A percentile compares a stretch with the other conserved stretches of the same genome.
These are phyloP conservation scores for Dothiorella sarmentorum DNA, from an alignment of 2,329 filamentous ascomycete species.

Conservation along the genomic window DNA sequence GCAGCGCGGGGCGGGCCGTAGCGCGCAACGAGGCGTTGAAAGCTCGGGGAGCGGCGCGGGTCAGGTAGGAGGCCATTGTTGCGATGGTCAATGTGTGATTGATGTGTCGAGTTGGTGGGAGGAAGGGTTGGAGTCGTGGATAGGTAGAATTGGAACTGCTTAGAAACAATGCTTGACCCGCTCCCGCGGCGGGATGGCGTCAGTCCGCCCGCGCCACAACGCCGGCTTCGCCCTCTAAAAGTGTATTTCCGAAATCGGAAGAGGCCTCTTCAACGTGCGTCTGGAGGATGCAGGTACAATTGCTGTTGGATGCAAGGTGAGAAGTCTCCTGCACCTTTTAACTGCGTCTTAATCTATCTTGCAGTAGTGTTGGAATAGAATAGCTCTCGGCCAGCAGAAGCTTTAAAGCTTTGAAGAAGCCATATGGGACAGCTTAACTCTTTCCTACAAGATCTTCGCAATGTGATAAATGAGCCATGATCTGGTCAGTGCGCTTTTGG, in stretches of 20 bases:
- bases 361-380: neutral
- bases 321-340: neutral
- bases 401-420: too few relatives aligned
- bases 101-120: neutral
- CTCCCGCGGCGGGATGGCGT: conserved; percentile 10
- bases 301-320: neutral
- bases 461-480: neutral
- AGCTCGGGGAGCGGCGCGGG: conserved; percentile 35
- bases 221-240: neutral
- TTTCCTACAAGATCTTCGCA: too few relatives aligned
- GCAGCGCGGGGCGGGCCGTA: conserved; percentile 27
- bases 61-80: conserved; percentile 35
- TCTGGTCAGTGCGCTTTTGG: too few relatives aligned
- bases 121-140: neutral
- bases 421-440: too few relatives aligned
- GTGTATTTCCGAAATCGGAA: conserved; percentile 5
- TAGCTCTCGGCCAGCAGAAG: too few relatives aligned
- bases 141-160: neutral
- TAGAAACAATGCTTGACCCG: neutral
- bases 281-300: neutral
- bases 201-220: neutral
- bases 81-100: too few relatives aligned
- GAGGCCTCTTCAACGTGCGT: neutral
- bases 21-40: conserved; percentile 25
- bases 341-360: neutral